phyloP scores from a whole-genome alignment of 495 filamentous ascomycete genomes.

The Umbilicaria muhlenbergii region DNA sequence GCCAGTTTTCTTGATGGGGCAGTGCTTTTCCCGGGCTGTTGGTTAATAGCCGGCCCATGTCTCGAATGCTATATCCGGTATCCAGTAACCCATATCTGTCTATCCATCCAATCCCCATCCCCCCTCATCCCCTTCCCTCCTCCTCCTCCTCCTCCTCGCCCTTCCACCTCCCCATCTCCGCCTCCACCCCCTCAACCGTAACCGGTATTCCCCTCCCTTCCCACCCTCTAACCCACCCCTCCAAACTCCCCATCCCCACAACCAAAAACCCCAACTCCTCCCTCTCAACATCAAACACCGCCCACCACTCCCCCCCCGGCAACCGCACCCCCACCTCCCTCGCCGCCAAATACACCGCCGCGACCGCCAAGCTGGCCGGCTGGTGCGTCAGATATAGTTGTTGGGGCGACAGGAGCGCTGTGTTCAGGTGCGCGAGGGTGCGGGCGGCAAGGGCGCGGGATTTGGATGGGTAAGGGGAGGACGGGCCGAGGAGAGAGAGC shows the following conservation, averaged over 20 bases:
- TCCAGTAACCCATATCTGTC: too few species aligned
- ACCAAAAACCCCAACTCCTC: constrained; percentile 92
- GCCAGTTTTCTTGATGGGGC: too few species aligned
- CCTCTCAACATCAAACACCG: constrained; percentile 92
- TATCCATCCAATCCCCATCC: too few species aligned
- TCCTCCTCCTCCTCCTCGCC: constrained; percentile 34
- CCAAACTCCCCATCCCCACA: constrained; percentile 68
- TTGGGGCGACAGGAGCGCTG: constrained; percentile 71
- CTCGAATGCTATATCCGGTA: too few species aligned
- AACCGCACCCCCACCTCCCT: constrained; percentile 61
- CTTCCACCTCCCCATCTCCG: constrained; percentile 41
- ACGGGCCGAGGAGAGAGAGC: constrained; percentile 38
- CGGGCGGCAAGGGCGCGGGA: constrained; percentile 38
- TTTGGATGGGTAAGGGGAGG: constrained; percentile 14
- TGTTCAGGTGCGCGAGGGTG: constrained; percentile 64
- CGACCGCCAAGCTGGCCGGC: constrained; percentile 68
- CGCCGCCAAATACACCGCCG: constrained; percentile 80
- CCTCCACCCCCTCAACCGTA: constrained; percentile 39
- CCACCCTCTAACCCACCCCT: constrained; percentile 42
- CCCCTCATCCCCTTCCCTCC: too few species aligned
- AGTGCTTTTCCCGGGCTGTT: too few species aligned
- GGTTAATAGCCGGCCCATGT: too few species aligned
- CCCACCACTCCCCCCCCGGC: constrained; percentile 83
- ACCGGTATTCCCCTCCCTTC: constrained; percentile 16
- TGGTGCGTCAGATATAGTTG: constrained; percentile 86